phyloP scores from a whole-genome alignment of 495 filamentous ascomycete genomes.

The Neurospora sp. region DNA sequence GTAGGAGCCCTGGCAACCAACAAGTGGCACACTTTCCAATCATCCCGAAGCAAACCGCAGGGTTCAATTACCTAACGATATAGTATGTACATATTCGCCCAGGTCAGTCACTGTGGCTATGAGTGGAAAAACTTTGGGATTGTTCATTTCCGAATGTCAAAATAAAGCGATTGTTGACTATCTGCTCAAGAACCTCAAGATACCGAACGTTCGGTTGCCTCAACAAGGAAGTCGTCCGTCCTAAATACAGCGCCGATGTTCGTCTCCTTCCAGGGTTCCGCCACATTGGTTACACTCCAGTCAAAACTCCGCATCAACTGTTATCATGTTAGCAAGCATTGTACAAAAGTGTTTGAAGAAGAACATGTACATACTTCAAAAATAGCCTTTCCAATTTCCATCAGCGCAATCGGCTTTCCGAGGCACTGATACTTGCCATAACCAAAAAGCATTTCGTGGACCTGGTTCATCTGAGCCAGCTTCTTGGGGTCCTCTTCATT shows the following conservation, averaged over 20 bases:
- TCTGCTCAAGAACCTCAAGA: neutral
- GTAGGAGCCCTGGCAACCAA: too few relatives aligned
- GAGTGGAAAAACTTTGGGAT: too few relatives aligned
- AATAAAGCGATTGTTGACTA: neutral
- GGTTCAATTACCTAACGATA: too few relatives aligned
- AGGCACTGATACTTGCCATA: constrained; percentile 29
- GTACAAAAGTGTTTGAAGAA: neutral
- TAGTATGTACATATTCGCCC: too few relatives aligned
- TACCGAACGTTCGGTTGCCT: constrained; percentile 4
- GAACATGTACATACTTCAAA: constrained; percentile 33
- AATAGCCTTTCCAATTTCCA: constrained; percentile 40
- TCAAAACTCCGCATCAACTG: constrained; percentile 43
- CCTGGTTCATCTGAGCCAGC: constrained; percentile 8
- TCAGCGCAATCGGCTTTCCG: constrained; percentile 25
- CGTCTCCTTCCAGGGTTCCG: constrained; percentile 24
- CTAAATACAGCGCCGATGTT: constrained; percentile 6
- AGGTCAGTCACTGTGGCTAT: too few relatives aligned
- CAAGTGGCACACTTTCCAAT: too few relatives aligned
- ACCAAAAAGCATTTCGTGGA: constrained; percentile 23
- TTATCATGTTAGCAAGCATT: neutral
- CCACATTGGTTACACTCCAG: constrained; percentile 32
- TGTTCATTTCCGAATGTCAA: too few relatives aligned
- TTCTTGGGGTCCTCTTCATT: constrained; percentile 16
- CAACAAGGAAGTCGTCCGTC: constrained; percentile 9
- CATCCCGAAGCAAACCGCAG: too few relatives aligned